phyloP scores from a whole-genome alignment of 805 yeast species.

The Wickerhamiella shivajii region DNA sequence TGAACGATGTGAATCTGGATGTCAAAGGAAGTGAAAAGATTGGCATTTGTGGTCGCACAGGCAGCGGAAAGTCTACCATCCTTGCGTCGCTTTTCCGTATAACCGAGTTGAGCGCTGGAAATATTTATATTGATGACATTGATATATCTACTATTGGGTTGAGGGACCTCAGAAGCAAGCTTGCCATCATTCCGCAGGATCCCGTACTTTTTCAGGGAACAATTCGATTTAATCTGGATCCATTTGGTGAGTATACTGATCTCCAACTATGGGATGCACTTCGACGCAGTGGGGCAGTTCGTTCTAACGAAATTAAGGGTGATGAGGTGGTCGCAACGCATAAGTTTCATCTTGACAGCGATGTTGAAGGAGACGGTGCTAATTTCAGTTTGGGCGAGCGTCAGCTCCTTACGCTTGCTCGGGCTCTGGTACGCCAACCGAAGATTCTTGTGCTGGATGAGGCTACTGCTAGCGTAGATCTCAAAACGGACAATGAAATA shows the following conservation, averaged over 20 bases:
- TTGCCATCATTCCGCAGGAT: slow-evolving; percentile 80
- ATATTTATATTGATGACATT: slow-evolving; percentile 51
- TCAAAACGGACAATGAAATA: slow-evolving; percentile 51
- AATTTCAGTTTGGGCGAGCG: slow-evolving; percentile 57
- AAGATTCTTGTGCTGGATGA: slow-evolving; percentile 55
- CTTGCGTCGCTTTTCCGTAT: slow-evolving; percentile 59
- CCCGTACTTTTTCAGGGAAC: slow-evolving; percentile 76
- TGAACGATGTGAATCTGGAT: slow-evolving; percentile 38
- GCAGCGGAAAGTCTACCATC: slow-evolving; percentile 74
- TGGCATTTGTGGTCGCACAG: slow-evolving; percentile 83
- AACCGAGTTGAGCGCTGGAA: slow-evolving; percentile 40
- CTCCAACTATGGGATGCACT: slow-evolving; percentile 54
- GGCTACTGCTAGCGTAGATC: slow-evolving; percentile 65
- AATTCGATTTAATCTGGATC: slow-evolving; percentile 63
- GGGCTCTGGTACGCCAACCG: slow-evolving; percentile 52
- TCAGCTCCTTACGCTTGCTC: slow-evolving; percentile 52
- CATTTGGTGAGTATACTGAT: slow-evolving; percentile 46
- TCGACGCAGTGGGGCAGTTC: slow-evolving; percentile 36
- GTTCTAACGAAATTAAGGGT: slow-evolving; percentile 19
- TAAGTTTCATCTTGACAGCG: slow-evolving; percentile 47
- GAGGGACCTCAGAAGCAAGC: slow-evolving; percentile 47
- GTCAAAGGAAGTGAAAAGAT: slow-evolving; percentile 49
- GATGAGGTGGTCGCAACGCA: slow-evolving; percentile 16
- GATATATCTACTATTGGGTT: slow-evolving; percentile 53
- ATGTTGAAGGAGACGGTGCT: slow-evolving; percentile 52